Evolutionary conservation across 2,329 filamentous ascomycete species (phyloP), one percentile per base, ranked within the genome.

Genomic region (Colletotrichum tabaci): DNA sequence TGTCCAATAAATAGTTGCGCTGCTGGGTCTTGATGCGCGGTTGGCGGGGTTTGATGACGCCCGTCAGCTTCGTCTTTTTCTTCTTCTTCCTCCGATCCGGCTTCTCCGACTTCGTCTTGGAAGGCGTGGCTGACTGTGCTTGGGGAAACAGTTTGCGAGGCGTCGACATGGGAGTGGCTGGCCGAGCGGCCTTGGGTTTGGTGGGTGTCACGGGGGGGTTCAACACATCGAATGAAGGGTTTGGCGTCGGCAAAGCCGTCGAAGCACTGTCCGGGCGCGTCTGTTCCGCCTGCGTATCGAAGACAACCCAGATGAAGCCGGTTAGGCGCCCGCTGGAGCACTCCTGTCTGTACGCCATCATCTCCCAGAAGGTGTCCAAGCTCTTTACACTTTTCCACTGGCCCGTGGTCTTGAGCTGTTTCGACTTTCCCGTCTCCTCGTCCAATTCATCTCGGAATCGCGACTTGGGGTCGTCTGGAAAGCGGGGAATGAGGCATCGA

Each of bases 331-430:
- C 97, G 44, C 95, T 94, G 0, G 95, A 98, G 78, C 96, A 99
- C 79, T 99, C 96, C 80, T 98, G 96, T 67, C 96, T 88, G 79
- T 94, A 98, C 0, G 95, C 92, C 96, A 99, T 98, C 88, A 97
- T 93, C 73, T 99, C 96, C 96, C 96, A 99, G 78, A 99, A 99
- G 75, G 95, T 91, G n/a, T 95, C 93, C 50, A 99, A 84, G 0
- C 91, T 93, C 79, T 88, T 92, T 30, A 98, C 91, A 71, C 93
- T 95, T 79, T 91, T 93, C 96, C 96, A 99, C 67, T 89, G 87
- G 0, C 93, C 93, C 3, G 84, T 83, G 35, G 85, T 87, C 74
- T 89, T 88, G 74, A 88, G 83, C 65, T 83, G 83, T 6, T 83
- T 83, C 2, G 88, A 85, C 40, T 89, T 89, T 1, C 89, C 87